Percentiles rank a stretch among this genome's conserved stretches.
Evolutionary conservation across 148 eudicot genomes (phyloP).

Genomic region (Diospyros lotus): DNA sequence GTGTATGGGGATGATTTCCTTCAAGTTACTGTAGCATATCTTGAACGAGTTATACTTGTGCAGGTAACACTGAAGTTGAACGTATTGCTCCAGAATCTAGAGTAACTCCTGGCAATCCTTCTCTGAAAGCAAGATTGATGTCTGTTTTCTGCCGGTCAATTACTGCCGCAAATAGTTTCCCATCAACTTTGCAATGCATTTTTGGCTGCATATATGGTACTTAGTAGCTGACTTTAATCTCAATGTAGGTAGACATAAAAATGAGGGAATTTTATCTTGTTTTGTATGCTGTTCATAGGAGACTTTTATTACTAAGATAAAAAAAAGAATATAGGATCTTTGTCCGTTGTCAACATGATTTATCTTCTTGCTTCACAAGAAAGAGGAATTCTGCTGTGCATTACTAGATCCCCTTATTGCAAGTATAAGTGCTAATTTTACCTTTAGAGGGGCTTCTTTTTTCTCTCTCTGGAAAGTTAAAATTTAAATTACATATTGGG

Average conservation of each 20-base stretch:
- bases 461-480: background rate
- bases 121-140: slow-evolving; percentile 70
- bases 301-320: background rate
- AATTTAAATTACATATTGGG: background rate
- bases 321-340: background rate
- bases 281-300: background rate
- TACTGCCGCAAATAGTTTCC: slow-evolving; percentile 92
- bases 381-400: background rate
- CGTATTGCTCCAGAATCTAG: slow-evolving; percentile 59
- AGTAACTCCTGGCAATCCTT: slow-evolving; percentile 68
- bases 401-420: background rate
- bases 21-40: background rate
- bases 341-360: background rate
- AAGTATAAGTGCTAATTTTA: background rate
- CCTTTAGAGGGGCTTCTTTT: background rate
- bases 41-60: background rate
- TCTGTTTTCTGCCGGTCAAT: slow-evolving; percentile 80
- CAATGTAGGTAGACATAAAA: background rate
- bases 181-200: slow-evolving; percentile 91
- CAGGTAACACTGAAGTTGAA: slow-evolving; percentile 75
- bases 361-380: background rate
- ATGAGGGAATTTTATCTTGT: background rate
- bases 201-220: slow-evolving; percentile 92
- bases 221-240: background rate
- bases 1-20: background rate